A percentile compares a stretch with the other conserved stretches of the same genome.
phyloP scores from a whole-genome alignment of 1,139 yeast species.

The Meyerozyma carpophila region DNA sequence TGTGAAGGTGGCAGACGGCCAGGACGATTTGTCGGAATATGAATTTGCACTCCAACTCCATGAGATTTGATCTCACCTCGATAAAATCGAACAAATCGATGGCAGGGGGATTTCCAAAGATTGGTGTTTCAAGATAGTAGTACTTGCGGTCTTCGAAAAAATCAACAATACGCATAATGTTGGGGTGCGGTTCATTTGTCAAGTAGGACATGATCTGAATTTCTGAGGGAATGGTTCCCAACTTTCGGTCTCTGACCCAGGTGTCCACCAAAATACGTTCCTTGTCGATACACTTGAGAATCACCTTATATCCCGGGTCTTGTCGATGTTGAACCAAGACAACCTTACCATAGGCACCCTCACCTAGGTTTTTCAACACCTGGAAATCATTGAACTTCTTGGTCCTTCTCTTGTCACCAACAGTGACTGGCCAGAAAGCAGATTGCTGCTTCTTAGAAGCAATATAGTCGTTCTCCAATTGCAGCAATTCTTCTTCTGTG shows the following conservation, averaged over 20 bases:
- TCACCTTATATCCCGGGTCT: conserved; percentile 61
- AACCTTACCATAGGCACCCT: conserved; percentile 95
- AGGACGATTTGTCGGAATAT: conserved; percentile 77
- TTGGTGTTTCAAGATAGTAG: conserved; percentile 86
- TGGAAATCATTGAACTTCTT: conserved; percentile 69
- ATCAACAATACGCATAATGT: conserved; percentile 77
- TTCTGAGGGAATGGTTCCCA: conserved; percentile 93
- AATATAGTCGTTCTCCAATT: conserved; percentile 40
- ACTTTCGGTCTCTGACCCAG: conserved; percentile 87
- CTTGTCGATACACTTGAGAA: conserved; percentile 84
- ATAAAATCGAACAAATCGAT: conserved; percentile 88
- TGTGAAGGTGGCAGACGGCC: conserved; percentile 76
- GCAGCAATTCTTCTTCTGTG: conserved; percentile 38
- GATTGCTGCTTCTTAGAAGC: conserved; percentile 30
- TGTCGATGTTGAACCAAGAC: conserved; percentile 67
- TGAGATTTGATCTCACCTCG: conserved; percentile 76
- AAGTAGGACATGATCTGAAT: conserved; percentile 86
- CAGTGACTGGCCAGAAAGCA: conserved; percentile 46
- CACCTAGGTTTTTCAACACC: conserved; percentile 77
- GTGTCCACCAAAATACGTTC: conserved; percentile 92
- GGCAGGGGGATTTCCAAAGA: conserved; percentile 84
- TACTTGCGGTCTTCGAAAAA: conserved; percentile 88
- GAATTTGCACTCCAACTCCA: conserved; percentile 66
- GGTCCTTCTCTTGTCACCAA: conserved; percentile 57
- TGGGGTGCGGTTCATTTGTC: conserved; percentile 74